Conservation (phyloP, 2,329 filamentous ascomycete species). For the Clonostachys solani region DNA sequence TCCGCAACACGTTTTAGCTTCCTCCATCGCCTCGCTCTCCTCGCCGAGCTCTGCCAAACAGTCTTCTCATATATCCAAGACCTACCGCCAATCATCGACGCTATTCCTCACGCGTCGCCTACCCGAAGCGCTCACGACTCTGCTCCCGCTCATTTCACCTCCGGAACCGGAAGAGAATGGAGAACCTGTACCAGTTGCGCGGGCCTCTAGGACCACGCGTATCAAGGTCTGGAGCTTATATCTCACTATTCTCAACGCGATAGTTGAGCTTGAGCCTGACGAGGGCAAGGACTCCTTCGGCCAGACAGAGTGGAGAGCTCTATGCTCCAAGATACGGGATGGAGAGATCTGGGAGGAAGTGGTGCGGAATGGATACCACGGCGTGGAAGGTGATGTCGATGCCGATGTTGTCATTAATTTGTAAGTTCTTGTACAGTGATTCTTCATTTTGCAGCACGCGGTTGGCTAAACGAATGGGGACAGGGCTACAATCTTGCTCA, state of each 20-base stretch:
- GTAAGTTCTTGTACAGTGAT: conserved; percentile 40
- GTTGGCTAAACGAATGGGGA: not conserved
- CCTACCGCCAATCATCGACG: conserved; percentile 90
- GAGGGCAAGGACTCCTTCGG: conserved; percentile 90
- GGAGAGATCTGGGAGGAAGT: conserved; percentile 95
- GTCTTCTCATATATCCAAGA: conserved; percentile 77
- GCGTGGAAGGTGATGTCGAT: conserved; percentile 85
- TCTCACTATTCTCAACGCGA: conserved; percentile 85
- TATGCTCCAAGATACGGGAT: conserved; percentile 81
- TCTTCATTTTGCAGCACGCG: not conserved
- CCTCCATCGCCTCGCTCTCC: conserved; percentile 66
- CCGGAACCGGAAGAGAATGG: conserved; percentile 36
- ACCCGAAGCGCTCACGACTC: conserved; percentile 80
- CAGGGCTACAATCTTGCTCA: conserved; percentile 84
- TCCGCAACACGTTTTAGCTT: conserved; percentile 50
- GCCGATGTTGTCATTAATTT: conserved; percentile 89
- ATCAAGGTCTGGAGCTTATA: conserved; percentile 98
- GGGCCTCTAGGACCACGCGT: conserved; percentile 74
- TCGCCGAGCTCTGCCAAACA: conserved; percentile 57
- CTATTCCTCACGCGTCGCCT: conserved; percentile 92
- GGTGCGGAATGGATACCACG: conserved; percentile 80
- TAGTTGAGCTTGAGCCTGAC: conserved; percentile 82
- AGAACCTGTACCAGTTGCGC: conserved; percentile 69
- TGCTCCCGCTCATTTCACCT: conserved; percentile 76
- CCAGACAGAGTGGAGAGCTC: conserved; percentile 73